Conservation (phyloP, 1,284 basidiomycete genomes). For the Waitea zeae region DNA sequence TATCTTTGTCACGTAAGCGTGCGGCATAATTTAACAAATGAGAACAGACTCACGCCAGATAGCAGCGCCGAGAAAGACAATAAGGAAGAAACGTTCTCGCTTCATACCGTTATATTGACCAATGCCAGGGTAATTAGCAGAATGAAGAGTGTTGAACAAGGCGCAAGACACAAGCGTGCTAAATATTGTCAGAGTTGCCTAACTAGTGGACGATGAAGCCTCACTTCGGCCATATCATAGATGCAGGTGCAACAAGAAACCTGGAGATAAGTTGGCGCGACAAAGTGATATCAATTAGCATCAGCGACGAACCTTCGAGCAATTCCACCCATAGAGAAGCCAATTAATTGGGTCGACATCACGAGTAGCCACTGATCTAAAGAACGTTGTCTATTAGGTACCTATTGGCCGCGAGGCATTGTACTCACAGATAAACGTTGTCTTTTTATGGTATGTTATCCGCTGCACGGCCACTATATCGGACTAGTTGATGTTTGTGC, state of each 20-base stretch:
- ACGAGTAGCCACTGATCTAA: slow-evolving; percentile 63
- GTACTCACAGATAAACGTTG: slow-evolving; percentile 40
- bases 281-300: too few relatives aligned
- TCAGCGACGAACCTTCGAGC: too few relatives aligned
- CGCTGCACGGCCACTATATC: slow-evolving; percentile 66
- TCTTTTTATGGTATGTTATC: slow-evolving; percentile 48
- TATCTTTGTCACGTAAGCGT: slow-evolving; percentile 16
- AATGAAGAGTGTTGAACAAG: slow-evolving; percentile 65
- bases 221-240: slow-evolving; percentile 98
- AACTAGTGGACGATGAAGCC: too few relatives aligned
- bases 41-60: slow-evolving; percentile 33
- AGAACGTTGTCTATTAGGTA: slow-evolving; percentile 2
- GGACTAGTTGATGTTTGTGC: too few relatives aligned
- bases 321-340: slow-evolving; percentile 78
- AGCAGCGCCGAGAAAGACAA: slow-evolving; percentile 36
- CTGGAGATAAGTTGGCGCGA: too few relatives aligned
- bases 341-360: slow-evolving; percentile 76
- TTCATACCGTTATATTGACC: slow-evolving; percentile 49
- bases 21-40: neutral
- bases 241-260: slow-evolving; percentile 76
- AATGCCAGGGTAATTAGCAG: slow-evolving; percentile 42
- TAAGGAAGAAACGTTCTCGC: slow-evolving; percentile 63
- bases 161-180: slow-evolving; percentile 69
- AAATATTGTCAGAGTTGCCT: too few relatives aligned
- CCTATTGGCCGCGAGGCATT: slow-evolving; percentile 9